Base-by-base conservation (phyloP, 148 eudicot genomes). In the Euryodendron excelsum region DNA sequence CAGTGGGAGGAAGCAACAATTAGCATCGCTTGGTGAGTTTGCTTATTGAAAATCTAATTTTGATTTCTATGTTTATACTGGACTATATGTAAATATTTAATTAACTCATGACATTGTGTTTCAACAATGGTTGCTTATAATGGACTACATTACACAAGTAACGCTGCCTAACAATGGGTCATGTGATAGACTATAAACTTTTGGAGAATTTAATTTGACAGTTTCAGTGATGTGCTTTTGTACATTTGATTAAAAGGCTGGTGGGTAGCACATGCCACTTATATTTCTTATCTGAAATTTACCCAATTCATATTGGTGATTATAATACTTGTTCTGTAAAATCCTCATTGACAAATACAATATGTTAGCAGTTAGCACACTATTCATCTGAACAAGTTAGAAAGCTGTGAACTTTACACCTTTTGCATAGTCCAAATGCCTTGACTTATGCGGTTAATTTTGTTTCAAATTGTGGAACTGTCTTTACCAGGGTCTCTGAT, bases 1-100 rank as follows among this genome's bases (percentile, higher is more conserved):
- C 56, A 93, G 90, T 75, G 99, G 99, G 62, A 86, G 95, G 94
- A 96, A 93, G 81, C 99, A 96, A 80, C 86, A 86, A 63, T 81
- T 96, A 79, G 90, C 99, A 8, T 82, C 89, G 77, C 91, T 91
- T 86, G 98, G 98, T 91, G 86, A 84, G 87, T 74, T 77, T 78
- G 23, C 27, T 78, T 31, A 6, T 65, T 75, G 44, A 72, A 41
- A 41, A 56, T 30, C 55, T 37, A 34, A 45, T 18, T n/a, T 28
- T 66, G 68, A 3, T 76, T 67, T 52, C 7, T 71, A 2, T 68
- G 30, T 34, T 13, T 61, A 18, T 75, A n/a, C 28, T 30, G 4
- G 59, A 63, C 4, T 75, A 7, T 45, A 21, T 44, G 65, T 30
- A 11, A 45, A 36, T 37, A 23, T 50, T 4, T 37, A 5, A 30